Conservation (phyloP, 164 flowering plant genomes). For the Cinnamomum chago region DNA sequence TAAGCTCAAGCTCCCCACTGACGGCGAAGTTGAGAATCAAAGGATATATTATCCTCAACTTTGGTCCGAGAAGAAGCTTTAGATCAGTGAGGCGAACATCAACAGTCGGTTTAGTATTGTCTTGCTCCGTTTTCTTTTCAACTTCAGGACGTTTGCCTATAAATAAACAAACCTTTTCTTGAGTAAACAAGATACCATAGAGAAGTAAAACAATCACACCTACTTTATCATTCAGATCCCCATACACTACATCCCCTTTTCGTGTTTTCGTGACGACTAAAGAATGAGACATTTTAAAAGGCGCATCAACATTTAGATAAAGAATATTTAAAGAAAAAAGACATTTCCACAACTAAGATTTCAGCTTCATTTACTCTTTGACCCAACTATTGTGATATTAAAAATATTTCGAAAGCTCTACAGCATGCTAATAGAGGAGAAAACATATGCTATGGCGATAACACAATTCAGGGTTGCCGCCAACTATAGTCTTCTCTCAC, state of each 20-base stretch:
- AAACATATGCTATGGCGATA: too few relatives aligned
- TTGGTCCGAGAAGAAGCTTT: slow-evolving; percentile 90
- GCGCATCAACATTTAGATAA: neutral
- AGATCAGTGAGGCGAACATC: slow-evolving; percentile 80
- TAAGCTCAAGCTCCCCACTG: slow-evolving; percentile 92
- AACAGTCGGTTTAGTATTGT: slow-evolving; percentile 55
- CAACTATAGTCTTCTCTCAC: too few relatives aligned
- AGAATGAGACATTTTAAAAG: neutral
- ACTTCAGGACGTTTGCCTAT: slow-evolving; percentile 62
- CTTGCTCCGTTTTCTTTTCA: slow-evolving; percentile 57
- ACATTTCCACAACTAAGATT: too few relatives aligned
- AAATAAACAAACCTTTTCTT: slow-evolving; percentile 3
- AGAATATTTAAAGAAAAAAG: too few relatives aligned
- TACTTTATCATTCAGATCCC: neutral
- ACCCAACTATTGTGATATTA: too few relatives aligned
- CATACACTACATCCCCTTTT: neutral
- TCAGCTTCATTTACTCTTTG: neutral
- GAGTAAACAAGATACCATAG: neutral
- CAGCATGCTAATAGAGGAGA: neutral
- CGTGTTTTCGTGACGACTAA: neutral
- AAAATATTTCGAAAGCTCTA: neutral
- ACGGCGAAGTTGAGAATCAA: slow-evolving; percentile 91
- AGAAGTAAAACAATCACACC: neutral
- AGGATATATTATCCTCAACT: slow-evolving; percentile 90
- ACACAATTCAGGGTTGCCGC: too few relatives aligned